Base-by-base conservation (phyloP, 495 filamentous ascomycete species). In the Trichocladium uniseriatum region DNA sequence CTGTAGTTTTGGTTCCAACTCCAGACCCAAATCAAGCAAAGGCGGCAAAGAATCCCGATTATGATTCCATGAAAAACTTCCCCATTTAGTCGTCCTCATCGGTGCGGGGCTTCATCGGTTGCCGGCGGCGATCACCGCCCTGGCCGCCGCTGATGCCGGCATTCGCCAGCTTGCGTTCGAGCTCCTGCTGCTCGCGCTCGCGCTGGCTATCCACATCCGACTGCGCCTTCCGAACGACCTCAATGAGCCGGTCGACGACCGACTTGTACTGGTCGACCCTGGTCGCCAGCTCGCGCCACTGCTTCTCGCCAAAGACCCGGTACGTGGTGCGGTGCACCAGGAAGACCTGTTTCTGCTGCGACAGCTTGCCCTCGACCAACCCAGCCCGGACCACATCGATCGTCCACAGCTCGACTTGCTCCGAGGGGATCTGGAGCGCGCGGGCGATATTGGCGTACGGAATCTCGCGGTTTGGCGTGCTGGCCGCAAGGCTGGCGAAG, bases 331-430 rank as follows among this genome's bases (percentile, higher is more conserved):
- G 78, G 72, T 99, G 92, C 37, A 99, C 86, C 13, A 95, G 73
- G 77, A 99, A 97, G 22, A 88, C 84, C 62, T 88, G 80, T 54
- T 87, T 87, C 58, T 88, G 77, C 71, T 99, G 92, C 19, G 82
- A 87, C 43, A 99, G 77, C 67, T 92, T 90, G 53, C 92, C 92
- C 72, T 98, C 92, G 43, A 97, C 85, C 16, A 98, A 81, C 29
- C 87, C 86, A 35, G 89, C 87, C 35, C 94, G 86, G 68, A 98
- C 95, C 42, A 91, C 88, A 67, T 98, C 94, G 55, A 98, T 98
- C 43, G 95, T 84, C 92, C 92, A 98, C 77, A 89, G 84, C 76
- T 98, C 92, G 9, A 95, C 87, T 38, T 96, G 88, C 48, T 84
- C 81, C 22, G 64, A 54, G 15, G 86, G 80, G 35, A 98, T 81